Percentiles rank a stretch among this genome's conserved stretches.
phyloP scores from a whole-genome alignment of 805 yeast genomes.

The Ogataea polymorpha region DNA sequence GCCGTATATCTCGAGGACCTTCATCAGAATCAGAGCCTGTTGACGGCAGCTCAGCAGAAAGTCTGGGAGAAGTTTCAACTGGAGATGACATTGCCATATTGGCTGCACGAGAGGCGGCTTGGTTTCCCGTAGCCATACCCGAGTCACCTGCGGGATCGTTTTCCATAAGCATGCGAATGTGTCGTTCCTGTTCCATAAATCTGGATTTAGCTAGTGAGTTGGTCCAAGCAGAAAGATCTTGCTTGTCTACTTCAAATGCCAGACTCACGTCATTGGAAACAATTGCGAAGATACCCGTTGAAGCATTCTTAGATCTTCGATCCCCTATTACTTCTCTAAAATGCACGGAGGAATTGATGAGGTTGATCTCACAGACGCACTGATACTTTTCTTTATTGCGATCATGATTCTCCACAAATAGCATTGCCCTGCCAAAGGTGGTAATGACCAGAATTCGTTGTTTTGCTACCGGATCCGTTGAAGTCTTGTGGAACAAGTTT shows the following conservation, averaged over 20 bases:
- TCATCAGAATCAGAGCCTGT: conserved; percentile 17
- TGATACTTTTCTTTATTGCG: conserved; percentile 40
- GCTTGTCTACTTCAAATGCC: conserved; percentile 52
- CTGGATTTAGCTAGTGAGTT: conserved; percentile 48
- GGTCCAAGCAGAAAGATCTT: conserved; percentile 57
- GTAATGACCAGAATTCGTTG: conserved; percentile 57
- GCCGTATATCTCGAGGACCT: conserved; percentile 2
- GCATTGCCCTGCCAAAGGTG: conserved; percentile 57
- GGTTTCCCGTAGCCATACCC: conserved; percentile 32
- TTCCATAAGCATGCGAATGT: conserved; percentile 25
- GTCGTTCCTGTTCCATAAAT: conserved; percentile 45
- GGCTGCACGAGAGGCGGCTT: conserved; percentile 39
- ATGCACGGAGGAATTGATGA: conserved; percentile 49
- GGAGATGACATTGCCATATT: conserved; percentile 19
- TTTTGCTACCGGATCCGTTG: conserved; percentile 29
- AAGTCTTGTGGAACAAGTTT: conserved; percentile 26
- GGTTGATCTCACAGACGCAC: conserved; percentile 50
- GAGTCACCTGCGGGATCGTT: conserved; percentile 31
- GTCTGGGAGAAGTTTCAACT: conserved; percentile 10
- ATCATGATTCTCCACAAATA: conserved; percentile 43
- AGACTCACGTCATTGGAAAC: conserved; percentile 54
- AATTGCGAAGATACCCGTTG: conserved; percentile 52
- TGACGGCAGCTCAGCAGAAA: conserved; percentile 17
- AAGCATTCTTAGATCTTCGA: conserved; percentile 34
- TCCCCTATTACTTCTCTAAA: conserved; percentile 57